Base-by-base conservation (phyloP, 176 grass and related monocot species). In the Phyllostachys edulis region DNA sequence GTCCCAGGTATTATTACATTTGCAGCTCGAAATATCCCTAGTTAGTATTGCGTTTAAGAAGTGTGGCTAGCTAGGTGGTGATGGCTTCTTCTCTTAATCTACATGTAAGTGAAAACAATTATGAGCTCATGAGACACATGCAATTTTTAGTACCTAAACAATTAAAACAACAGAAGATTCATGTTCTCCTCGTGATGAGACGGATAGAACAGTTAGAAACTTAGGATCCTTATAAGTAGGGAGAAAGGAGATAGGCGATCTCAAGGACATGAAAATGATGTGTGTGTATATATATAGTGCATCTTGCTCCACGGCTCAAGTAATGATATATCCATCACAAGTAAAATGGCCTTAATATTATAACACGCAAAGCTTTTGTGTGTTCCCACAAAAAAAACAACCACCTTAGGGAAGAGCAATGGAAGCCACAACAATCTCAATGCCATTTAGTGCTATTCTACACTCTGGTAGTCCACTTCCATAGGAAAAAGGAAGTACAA, bases 291-390 rank as follows among this genome's bases (percentile, higher is more conserved):
- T 3, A 57, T 40, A 23, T 32, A 26, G 36, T 24, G 61, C 32
- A 63, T 20, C 24, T 62, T 60, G 36, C 20, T 60, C 4, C 15
- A 49, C 3, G 32, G n/a, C 32, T 80, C 40, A 46, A 73, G 64
- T 34, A 67, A 67, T 32, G 52, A 70, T 50, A 36, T 50, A 63
- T 87, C 67, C 37, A 75, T 82, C 24, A 67, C 17, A 65, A 76
- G 78, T 16, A 81, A 81, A 81, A 44, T 14, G 13, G 65, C 78
- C 23, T 67, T 71, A 24, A 41, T 41, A 7, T 41, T 41, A 41
- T 8, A n/a, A 41, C 5, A 6, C 40, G 5, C 41, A 42, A 44
- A 44, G 41, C 41, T 45, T 45, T 45, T 1, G 44, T 11, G 9
- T 11, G 9, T 45, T 11, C 9, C 11, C 10, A 11, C 0, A 10